Evolutionary conservation across 108 stramenopile genomes (phyloP), one percentile per base, ranked within the genome.

Genomic region (Conticribra weissflogii): DNA sequence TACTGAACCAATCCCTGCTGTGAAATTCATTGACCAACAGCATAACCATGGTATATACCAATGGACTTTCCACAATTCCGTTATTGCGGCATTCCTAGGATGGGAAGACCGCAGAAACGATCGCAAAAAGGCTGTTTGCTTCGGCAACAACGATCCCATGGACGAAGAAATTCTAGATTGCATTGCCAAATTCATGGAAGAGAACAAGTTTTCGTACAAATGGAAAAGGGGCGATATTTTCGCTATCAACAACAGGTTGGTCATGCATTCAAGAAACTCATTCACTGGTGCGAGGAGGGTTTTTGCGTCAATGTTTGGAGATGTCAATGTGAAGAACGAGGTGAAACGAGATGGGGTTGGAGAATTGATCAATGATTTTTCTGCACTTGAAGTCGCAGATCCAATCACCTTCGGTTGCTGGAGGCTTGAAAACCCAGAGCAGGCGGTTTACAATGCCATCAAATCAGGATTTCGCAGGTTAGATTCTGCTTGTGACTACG

Each of bases 401-500:
- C 89, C 92, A 0, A 78, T 84, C 2, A 82, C 86, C 1, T 94
- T 95, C 68, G 96, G 96, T 21, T 91, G 89, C 75, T 97, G 92
- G 92, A 89, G 92, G 53, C 83, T 91, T 21, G 82, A 78, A 0
- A 72, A 87, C 16, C 81, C 89, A 19, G 72, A 69, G 29, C 76
- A 81, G 32, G 81, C 82, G 24, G 90, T 85, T 0, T 96, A 90
- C 68, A 55, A 88, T 28, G 97, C 97, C 0, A 95, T 97, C 49
- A 34, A 68, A 27, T 68, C 72, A 36, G 95, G 95, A 53, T 94
- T 90, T 52, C 87, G 97, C 53, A 93, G 96, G 8, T 72, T 98
- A 32, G 97, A 98, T 72, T 92, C 89, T 62, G 97, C 97, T 34
- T 95, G 94, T 74, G 97, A 98, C 68, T 98, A 98, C 74, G 97